Percentiles rank a stretch among this genome's conserved stretches.
phyloP scores from a whole-genome alignment of 164 flowering plant species.

The Pachysandra terminalis region DNA sequence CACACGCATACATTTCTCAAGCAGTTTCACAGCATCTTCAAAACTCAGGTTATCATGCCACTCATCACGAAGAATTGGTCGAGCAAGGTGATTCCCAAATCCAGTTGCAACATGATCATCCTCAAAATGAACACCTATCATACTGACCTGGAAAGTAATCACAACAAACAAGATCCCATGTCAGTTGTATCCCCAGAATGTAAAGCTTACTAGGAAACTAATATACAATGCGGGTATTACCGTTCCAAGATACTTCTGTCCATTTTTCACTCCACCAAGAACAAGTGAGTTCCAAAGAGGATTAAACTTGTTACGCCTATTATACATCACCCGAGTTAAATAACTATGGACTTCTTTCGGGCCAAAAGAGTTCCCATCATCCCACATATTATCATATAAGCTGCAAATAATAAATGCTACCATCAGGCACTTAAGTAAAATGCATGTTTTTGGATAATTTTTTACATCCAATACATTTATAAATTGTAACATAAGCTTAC shows the following conservation, averaged over 20 bases:
- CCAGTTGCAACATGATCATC: conserved; percentile 96
- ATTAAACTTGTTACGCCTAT: conserved; percentile 38
- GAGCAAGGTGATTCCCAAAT: conserved; percentile 93
- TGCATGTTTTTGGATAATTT: too few species aligned
- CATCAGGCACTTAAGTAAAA: background rate
- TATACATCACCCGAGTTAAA: conserved; percentile 47
- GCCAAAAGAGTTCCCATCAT: conserved; percentile 92
- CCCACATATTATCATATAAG: conserved; percentile 96
- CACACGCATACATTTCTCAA: conserved; percentile 96
- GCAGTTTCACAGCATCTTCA: conserved; percentile 86
- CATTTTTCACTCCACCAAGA: conserved; percentile 92
- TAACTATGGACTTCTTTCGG: conserved; percentile 94
- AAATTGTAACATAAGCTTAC: conserved; percentile 38
- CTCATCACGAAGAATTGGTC: conserved; percentile 88
- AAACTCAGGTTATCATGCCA: conserved; percentile 83
- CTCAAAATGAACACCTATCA: conserved; percentile 94
- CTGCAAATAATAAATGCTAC: conserved; percentile 34
- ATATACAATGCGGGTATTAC: conserved; percentile 28
- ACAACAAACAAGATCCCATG: background rate
- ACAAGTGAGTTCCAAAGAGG: conserved; percentile 98
- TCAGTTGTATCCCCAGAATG: background rate
- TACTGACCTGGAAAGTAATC: conserved; percentile 55
- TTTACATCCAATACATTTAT: too few species aligned
- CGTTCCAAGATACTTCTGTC: conserved; percentile 91
- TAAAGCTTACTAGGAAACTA: background rate